Evolutionary conservation across 257 asterid species (phyloP), one percentile per base, ranked within the genome.

Genomic region (Ophiorrhiza pumila): DNA sequence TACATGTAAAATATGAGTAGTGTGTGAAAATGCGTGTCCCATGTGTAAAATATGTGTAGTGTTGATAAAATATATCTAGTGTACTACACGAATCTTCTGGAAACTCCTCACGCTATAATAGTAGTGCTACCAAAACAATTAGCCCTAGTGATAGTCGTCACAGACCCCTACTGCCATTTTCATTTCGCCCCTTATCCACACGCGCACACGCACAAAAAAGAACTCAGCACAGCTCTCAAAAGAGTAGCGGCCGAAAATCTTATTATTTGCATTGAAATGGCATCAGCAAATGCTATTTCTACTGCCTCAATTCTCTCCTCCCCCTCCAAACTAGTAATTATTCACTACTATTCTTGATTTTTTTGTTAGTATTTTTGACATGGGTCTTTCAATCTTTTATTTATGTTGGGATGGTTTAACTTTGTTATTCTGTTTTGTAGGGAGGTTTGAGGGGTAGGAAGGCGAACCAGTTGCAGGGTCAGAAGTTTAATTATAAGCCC

Each of bases 231-330:
- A 6, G 23, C 78, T 45, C 65, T 46, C 59, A 23, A 8, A 42
- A 35, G 18, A 69, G 22, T 18, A 23, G 72, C 62, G 27, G 46
- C 55, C 49, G 0, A 18, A 29, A 29, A 60, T 41, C 57, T 41
- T 20, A 1, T 25, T 3, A 15, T 43, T 25, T 10, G 0, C 8
- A 23, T n/a, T 18, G 20, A 41, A 73, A 94, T 95, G 99, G 99
- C 98, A 39, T 95, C 99, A 0, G 90, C 97, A n/a, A 90, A 84
- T 82, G 96, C 96, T 49, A 81, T 92, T 63, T 83, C 92, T 35
- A 84, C 98, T 27, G 86, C 89, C 71, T 87, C 93, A 65, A 80
- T 85, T 70, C 79, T 95, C 37, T 79, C 90, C 66, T 86, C 91
- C 15, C 80, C 91, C 37, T 74, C 89, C 25, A 90, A 79, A 78